phyloP scores from a whole-genome alignment of 805 yeast species.

The Ogataea saltuana region DNA sequence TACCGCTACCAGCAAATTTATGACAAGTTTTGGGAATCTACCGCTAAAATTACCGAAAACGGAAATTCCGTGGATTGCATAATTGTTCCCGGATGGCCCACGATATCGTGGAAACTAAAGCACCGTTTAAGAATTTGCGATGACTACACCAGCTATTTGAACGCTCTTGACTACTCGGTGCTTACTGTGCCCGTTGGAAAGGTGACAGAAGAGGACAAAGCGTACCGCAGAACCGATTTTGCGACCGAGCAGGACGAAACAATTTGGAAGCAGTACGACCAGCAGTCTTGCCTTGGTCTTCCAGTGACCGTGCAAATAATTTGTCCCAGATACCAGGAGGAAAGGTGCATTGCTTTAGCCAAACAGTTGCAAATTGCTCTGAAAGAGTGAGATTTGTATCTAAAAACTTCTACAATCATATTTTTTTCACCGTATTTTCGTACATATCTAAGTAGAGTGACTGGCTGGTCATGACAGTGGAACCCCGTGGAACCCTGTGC shows the following conservation, averaged over 20 bases:
- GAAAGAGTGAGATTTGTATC: too few relatives aligned
- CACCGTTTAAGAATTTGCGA: slow-evolving; percentile 40
- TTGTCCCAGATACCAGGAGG: slow-evolving; percentile 58
- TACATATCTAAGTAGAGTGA: too few relatives aligned
- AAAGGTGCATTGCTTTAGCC: slow-evolving; percentile 47
- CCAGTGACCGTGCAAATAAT: slow-evolving; percentile 59
- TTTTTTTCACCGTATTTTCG: too few relatives aligned
- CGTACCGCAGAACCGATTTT: slow-evolving; percentile 33
- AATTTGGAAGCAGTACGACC: slow-evolving; percentile 43
- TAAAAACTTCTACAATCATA: too few relatives aligned
- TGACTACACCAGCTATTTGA: slow-evolving; percentile 57
- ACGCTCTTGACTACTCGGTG: slow-evolving; percentile 52
- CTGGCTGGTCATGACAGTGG: too few relatives aligned
- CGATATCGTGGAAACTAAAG: slow-evolving; percentile 44
- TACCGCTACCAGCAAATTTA: slow-evolving; percentile 37
- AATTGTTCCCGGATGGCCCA: slow-evolving; percentile 47
- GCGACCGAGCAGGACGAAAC: slow-evolving; percentile 38
- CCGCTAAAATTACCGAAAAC: slow-evolving; percentile 35
- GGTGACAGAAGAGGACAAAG: slow-evolving; percentile 39
- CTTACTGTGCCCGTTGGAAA: slow-evolving; percentile 47
- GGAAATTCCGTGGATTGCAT: slow-evolving; percentile 48
- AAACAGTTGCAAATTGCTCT: slow-evolving; percentile 19
- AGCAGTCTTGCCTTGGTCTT: slow-evolving; percentile 48
- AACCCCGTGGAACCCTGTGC: too few relatives aligned
- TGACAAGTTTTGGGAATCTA: slow-evolving; percentile 40